phyloP scores from a whole-genome alignment of 1,284 basidiomycete genomes.

The Ceratobasidium sp. region DNA sequence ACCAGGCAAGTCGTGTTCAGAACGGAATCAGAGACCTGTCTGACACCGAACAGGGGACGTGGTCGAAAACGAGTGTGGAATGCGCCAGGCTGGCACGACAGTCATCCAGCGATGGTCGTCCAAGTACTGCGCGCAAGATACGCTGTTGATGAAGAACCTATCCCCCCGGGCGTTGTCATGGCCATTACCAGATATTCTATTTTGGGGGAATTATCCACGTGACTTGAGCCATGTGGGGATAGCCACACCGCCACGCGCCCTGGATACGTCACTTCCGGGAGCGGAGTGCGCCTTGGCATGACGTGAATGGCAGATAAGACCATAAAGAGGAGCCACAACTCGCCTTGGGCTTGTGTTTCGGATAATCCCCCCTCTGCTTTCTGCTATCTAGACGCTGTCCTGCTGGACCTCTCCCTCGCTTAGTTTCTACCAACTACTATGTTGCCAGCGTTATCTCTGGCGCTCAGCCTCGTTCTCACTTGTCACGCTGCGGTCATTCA shows the following conservation, averaged over 20 bases:
- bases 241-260: conserved; percentile 5
- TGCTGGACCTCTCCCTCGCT: background rate
- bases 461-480: background rate
- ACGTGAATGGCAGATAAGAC: no score
- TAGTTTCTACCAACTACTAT: background rate
- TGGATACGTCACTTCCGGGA: background rate
- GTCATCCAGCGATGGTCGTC: conserved; percentile 26
- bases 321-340: background rate
- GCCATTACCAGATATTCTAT: background rate
- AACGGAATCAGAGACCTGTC: conserved; percentile 18
- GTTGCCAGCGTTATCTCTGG: conserved; percentile 18
- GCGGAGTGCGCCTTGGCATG: conserved; percentile 12
- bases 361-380: background rate
- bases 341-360: background rate
- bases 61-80: background rate
- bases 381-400: no score
- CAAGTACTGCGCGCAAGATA: background rate
- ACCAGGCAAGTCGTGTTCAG: conserved; percentile 51
- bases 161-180: conserved; percentile 11
- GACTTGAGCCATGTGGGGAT: background rate
- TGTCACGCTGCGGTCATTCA: conserved; percentile 7
- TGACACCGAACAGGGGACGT: background rate
- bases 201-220: no score
- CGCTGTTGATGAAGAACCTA: background rate
- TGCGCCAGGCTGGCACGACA: conserved; percentile 21